Base-by-base conservation (phyloP, 441 rosid genomes). In the Croton setiger region DNA sequence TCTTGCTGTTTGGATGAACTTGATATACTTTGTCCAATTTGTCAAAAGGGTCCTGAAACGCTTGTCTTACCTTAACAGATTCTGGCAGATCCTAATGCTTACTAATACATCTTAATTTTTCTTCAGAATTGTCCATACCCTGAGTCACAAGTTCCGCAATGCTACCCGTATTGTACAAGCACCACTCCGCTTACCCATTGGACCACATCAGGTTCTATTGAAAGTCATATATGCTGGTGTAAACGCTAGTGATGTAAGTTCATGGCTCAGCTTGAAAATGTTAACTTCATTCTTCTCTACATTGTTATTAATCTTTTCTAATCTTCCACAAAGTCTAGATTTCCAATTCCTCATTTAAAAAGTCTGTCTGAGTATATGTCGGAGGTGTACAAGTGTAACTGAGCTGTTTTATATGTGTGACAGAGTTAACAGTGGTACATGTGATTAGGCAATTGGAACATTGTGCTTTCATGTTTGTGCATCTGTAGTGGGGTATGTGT, bases 231-330 rank as follows among this genome's bases (percentile, higher is more conserved):
- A 89, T 78, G 97, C 93, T 66, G 99, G 99, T 72, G 98, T 95
- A 67, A 95, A 95, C 79, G 98, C 99, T 21, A 95, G 99, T 80
- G 99, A 95, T 85, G 99, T 95, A 92, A 90, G 98, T 87, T 78
- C 44, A 20, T 52, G 21, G 17, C 20, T 75, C 72, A 64, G 67
- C 72, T 48, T 66, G 69, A 74, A 60, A 56, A 49, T 6, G 54
- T 48, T 41, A 48, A 15, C 39, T 64, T 71, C 58, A 72, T 9
- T 54, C 61, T 8, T 57, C 35, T 52, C 13, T 72, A 17, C 41
- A 12, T 35, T 23, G 1, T 41, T 54, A 23, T 17, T 23, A 11
- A 56, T 43, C 21, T 41, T 4, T 15, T 23, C 55, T 21, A 27
- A 56, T 69, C 51, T 65, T 66, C 10, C 51, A 21, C 1, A 1